phyloP scores from a whole-genome alignment of 768 basidiomycete genomes.

The Tulasnella sp. region DNA sequence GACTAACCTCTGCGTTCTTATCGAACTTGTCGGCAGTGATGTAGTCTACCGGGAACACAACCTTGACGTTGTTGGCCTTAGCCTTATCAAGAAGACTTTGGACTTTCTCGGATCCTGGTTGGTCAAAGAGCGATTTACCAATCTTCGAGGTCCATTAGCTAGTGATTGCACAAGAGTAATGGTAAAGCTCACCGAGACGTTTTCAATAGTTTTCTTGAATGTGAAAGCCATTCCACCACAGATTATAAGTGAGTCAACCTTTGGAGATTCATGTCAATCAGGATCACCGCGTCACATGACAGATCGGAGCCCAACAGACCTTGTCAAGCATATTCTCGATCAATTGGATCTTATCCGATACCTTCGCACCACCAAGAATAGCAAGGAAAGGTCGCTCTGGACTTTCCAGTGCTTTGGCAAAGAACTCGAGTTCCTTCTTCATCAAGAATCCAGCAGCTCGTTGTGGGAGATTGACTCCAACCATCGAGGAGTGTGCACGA shows the following conservation, averaged over 20 bases:
- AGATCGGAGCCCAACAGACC: constrained; percentile 25
- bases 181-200: constrained; percentile 42
- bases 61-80: constrained; percentile 76
- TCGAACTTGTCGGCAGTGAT: constrained; percentile 90
- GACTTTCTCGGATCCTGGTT: constrained; percentile 79
- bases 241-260: constrained; percentile 93
- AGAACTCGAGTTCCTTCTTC: constrained; percentile 98
- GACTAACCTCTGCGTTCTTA: constrained; percentile 71
- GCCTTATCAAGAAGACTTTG: constrained; percentile 76
- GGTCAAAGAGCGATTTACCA: constrained; percentile 88
- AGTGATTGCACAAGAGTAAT: neutral
- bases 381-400: constrained; percentile 95
- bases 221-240: constrained; percentile 99
- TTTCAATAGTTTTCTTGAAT: constrained; percentile 88
- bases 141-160: constrained; percentile 40
- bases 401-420: constrained; percentile 90
- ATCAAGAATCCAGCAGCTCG: constrained; percentile 92
- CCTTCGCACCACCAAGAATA: constrained; percentile 96
- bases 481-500: constrained; percentile 97
- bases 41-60: constrained; percentile 93
- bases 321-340: constrained; percentile 99
- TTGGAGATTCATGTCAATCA: constrained; percentile 3
- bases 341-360: constrained; percentile 96
- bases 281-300: neutral
- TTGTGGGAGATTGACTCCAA: constrained; percentile 84